These are phyloP conservation scores for Picea sitchensis DNA, from an alignment of 75 land plant species.

Conservation along the genomic window DNA sequence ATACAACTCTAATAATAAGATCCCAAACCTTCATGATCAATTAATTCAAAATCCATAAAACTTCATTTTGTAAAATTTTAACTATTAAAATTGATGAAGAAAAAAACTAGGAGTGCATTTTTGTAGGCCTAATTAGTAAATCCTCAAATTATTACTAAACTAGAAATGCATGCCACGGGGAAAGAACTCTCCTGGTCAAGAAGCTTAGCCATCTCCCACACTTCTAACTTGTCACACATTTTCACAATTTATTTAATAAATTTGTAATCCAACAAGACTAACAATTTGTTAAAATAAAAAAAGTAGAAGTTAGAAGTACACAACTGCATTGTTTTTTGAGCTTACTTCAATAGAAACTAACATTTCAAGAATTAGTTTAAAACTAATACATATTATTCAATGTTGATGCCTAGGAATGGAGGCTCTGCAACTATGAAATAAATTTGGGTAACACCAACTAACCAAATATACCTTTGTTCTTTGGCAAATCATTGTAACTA, in stretches of 20 bases:
- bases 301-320: too few species aligned
- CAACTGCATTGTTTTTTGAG: not conserved
- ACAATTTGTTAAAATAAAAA: not conserved
- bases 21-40: not conserved
- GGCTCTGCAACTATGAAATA: slow-evolving; percentile 71
- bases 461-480: slow-evolving; percentile 73
- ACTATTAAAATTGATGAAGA: too few species aligned
- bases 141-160: not conserved
- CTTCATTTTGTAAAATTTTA: not conserved
- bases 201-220: slow-evolving; percentile 74
- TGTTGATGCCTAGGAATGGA: slow-evolving; percentile 66
- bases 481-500: slow-evolving; percentile 24
- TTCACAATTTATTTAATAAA: slow-evolving; percentile 73
- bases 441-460: slow-evolving; percentile 86
- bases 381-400: slow-evolving; percentile 57
- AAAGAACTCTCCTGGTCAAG: slow-evolving; percentile 70
- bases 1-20: slow-evolving; percentile 15
- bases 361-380: not conserved
- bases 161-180: slow-evolving; percentile 42
- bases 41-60: not conserved
- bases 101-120: not conserved
- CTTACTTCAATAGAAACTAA: not conserved
- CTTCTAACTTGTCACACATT: slow-evolving; percentile 64
- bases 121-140: not conserved
- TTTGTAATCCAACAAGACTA: slow-evolving; percentile 18